These are phyloP conservation scores for Trametes coccinea DNA, from an alignment of 768 basidiomycete genomes.

Conservation along the genomic window DNA sequence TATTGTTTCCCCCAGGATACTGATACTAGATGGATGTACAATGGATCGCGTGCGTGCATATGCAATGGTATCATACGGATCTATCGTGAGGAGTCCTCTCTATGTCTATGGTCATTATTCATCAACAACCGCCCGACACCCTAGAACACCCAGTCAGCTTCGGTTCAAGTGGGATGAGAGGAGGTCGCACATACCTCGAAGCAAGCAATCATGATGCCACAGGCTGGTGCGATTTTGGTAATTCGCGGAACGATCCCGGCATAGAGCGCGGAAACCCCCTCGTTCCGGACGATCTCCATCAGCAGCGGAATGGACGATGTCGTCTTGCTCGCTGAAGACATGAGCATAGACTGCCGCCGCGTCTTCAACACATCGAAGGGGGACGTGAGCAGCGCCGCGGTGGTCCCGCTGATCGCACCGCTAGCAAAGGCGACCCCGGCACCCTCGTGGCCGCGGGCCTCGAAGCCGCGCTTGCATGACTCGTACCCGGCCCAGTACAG, in stretches of 20 bases:
- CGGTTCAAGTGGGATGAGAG: background rate
- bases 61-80: constrained; percentile 13
- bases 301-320: constrained; percentile 65
- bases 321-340: constrained; percentile 47
- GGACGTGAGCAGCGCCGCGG: constrained; percentile 84
- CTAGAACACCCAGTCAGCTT: constrained; percentile 33
- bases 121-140: constrained; percentile 58
- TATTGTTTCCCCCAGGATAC: constrained; percentile 12
- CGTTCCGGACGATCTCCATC: constrained; percentile 68
- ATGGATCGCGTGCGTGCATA: constrained; percentile 15
- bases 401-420: constrained; percentile 86
- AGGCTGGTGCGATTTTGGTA: constrained; percentile 95
- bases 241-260: constrained; percentile 86
- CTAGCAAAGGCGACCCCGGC: constrained; percentile 80
- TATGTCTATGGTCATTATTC: constrained; percentile 29
- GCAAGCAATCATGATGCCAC: constrained; percentile 97
- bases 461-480: constrained; percentile 66
- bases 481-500: constrained; percentile 98
- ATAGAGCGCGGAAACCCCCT: constrained; percentile 78
- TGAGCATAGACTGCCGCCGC: constrained; percentile 79
- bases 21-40: constrained; percentile 23
- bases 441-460: constrained; percentile 53
- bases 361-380: constrained; percentile 99
- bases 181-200: constrained; percentile 67
- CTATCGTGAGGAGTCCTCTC: constrained; percentile 18